Evolutionary conservation across 2,329 filamentous ascomycete species (phyloP).

Genomic region (Stemphylium beticola): DNA sequence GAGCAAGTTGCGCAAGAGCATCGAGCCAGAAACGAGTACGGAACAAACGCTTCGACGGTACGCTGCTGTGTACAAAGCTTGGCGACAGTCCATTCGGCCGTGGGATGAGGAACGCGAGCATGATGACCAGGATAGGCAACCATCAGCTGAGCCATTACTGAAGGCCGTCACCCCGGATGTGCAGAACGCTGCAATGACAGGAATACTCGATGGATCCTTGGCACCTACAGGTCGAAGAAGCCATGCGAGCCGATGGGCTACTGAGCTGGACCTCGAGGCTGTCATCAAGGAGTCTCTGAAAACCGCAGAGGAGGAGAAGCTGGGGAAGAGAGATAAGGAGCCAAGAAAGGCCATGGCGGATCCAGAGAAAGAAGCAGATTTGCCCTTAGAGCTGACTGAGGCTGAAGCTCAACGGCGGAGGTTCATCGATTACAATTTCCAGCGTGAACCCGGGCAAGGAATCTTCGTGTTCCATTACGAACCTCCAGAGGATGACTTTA

Average conservation of each 20-base stretch:
- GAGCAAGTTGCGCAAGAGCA: conserved; percentile 40
- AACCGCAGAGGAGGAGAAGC: conserved; percentile 70
- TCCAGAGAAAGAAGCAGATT: conserved; percentile 76
- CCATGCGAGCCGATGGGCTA: conserved; percentile 50
- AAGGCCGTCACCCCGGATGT: conserved; percentile 56
- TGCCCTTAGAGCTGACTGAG: conserved; percentile 71
- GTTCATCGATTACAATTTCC: conserved; percentile 71
- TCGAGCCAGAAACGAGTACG: conserved; percentile 37
- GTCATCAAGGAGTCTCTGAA: conserved; percentile 74
- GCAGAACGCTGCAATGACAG: conserved; percentile 35
- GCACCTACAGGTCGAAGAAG: conserved; percentile 39
- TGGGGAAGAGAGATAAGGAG: conserved; percentile 66
- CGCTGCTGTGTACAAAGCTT: conserved; percentile 48
- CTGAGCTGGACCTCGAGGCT: conserved; percentile 75
- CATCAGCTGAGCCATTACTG: conserved; percentile 43
- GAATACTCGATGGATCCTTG: conserved; percentile 36
- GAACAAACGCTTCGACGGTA: conserved; percentile 47
- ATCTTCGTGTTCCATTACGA: conserved; percentile 75
- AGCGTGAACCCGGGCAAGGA: conserved; percentile 68
- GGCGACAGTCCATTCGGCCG: conserved; percentile 50
- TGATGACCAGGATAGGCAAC: conserved; percentile 45
- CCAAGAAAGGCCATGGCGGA: conserved; percentile 73
- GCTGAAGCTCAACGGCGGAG: conserved; percentile 64
- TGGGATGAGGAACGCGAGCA: conserved; percentile 52
- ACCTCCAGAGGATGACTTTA: conserved; percentile 77